Conservation (phyloP, 1,284 basidiomycete genomes). For the Exsudoporus floridanus region DNA sequence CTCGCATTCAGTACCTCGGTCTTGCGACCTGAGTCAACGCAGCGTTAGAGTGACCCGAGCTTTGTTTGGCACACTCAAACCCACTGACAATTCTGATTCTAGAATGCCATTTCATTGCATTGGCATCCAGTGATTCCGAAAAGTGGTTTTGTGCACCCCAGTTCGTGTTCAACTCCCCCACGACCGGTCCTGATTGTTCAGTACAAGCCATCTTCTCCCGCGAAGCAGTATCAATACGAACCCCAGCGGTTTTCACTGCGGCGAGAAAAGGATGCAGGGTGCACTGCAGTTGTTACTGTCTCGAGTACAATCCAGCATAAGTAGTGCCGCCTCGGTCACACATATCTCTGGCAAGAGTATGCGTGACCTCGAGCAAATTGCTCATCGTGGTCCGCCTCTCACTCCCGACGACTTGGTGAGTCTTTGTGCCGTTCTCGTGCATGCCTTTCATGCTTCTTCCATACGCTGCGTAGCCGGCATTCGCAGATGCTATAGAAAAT, state of each 20-base stretch:
- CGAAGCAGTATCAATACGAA: slow-evolving; percentile 7
- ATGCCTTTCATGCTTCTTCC: neutral
- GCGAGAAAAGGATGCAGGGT: neutral
- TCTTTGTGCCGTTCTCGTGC: neutral
- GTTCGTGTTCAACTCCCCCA: slow-evolving; percentile 6
- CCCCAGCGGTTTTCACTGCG: neutral
- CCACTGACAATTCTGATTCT: neutral
- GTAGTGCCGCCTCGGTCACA: neutral
- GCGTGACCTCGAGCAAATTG: slow-evolving; percentile 25
- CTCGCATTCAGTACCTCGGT: neutral
- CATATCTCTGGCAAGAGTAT: slow-evolving; percentile 6
- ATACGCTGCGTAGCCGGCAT: slow-evolving; percentile 41
- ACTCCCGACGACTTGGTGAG: slow-evolving; percentile 23
- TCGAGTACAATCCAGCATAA: slow-evolving; percentile 9
- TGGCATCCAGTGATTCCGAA: neutral
- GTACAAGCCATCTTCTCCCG: neutral
- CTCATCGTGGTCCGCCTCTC: slow-evolving; percentile 23
- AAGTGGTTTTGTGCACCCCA: neutral
- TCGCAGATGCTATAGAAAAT: slow-evolving; percentile 50
- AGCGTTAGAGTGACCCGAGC: neutral
- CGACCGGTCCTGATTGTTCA: neutral
- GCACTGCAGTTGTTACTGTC: slow-evolving; percentile 18
- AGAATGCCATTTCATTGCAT: slow-evolving; percentile 7
- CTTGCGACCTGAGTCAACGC: neutral
- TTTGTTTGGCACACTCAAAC: neutral